Conservation (phyloP, 1,284 basidiomycete species). For the Takashimella tepidaria region DNA sequence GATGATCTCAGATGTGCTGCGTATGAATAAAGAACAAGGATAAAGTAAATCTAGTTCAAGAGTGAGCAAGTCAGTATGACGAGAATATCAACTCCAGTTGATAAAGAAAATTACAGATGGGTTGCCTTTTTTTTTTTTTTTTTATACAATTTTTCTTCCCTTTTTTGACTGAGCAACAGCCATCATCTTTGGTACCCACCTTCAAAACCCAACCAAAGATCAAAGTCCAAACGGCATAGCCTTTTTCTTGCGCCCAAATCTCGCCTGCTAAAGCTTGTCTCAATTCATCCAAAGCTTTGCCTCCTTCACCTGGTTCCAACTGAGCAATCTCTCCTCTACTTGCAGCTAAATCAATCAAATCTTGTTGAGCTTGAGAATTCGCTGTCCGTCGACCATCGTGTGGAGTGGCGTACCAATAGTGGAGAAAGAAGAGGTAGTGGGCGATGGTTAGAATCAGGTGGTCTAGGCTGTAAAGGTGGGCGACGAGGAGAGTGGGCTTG, state of each 20-base stretch:
- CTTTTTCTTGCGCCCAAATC: constrained; percentile 89
- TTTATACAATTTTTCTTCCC: too few species aligned
- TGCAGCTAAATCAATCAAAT: constrained; percentile 57
- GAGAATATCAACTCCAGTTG: neutral
- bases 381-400: constrained; percentile 77
- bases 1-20: constrained; percentile 87
- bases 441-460: constrained; percentile 88
- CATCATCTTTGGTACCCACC: constrained; percentile 56
- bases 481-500: constrained; percentile 76
- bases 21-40: constrained; percentile 85
- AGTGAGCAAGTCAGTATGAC: neutral
- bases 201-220: constrained; percentile 81
- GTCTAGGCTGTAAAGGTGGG: constrained; percentile 87
- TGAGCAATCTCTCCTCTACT: constrained; percentile 38
- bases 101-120: too few species aligned
- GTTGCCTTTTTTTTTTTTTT: too few species aligned
- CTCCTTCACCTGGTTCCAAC: constrained; percentile 50
- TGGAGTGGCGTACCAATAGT: constrained; percentile 84
- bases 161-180: too few species aligned
- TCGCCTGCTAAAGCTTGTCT: constrained; percentile 58
- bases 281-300: constrained; percentile 33
- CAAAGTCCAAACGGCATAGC: constrained; percentile 66
- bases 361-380: constrained; percentile 80
- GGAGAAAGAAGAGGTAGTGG: constrained; percentile 81
- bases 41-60: constrained; percentile 75